Conservation (phyloP, 2,329 filamentous ascomycete genomes). For the Fusarium dlaminii region DNA sequence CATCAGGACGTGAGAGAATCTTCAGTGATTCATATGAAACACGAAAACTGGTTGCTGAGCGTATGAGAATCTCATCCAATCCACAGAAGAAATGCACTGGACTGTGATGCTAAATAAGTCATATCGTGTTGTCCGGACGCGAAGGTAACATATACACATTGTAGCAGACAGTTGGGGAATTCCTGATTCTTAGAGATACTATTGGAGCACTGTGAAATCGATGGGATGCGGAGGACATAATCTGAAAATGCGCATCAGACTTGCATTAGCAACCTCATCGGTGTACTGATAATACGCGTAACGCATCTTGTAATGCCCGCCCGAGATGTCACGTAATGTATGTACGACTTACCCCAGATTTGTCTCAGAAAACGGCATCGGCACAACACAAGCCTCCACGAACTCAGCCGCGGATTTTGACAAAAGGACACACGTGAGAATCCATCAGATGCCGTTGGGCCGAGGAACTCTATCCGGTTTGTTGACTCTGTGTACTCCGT, state of each 20-base stretch:
- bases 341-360: constrained; percentile 19
- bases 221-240: neutral
- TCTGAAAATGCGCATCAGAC: constrained; percentile 12
- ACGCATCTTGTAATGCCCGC: neutral
- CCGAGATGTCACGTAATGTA: neutral
- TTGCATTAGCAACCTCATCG: constrained; percentile 15
- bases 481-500: neutral
- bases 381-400: constrained; percentile 3
- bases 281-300: neutral
- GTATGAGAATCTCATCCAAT: neutral
- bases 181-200: neutral
- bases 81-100: neutral
- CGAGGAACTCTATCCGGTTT: constrained; percentile 12
- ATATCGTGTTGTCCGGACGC: neutral
- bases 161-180: neutral
- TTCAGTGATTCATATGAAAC: neutral
- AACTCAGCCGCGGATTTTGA: neutral
- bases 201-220: neutral
- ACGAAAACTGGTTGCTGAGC: neutral
- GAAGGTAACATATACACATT: neutral
- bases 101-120: neutral
- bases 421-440: constrained; percentile 1
- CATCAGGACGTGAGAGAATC: neutral
- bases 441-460: constrained; percentile 11
- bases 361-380: constrained; percentile 20